phyloP scores from a whole-genome alignment of 2,329 filamentous ascomycete species.

The Xylariaceae sp. region DNA sequence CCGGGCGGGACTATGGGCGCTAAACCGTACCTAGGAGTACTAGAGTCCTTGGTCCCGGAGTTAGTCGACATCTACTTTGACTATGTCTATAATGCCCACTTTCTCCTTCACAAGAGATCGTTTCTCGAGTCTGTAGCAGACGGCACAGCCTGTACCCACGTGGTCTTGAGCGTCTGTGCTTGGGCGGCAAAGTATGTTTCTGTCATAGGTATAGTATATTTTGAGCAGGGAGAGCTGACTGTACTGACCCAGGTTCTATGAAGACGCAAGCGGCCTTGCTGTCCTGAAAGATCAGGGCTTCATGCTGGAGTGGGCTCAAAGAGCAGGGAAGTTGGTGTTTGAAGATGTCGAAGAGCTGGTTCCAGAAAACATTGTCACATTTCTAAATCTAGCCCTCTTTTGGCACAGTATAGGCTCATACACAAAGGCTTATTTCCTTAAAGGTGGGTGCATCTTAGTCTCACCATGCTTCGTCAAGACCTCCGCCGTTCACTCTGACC shows the following conservation, averaged over 20 bases:
- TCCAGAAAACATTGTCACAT: conserved; percentile 9
- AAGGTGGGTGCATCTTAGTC: neutral
- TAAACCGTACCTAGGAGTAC: neutral
- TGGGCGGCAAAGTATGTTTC: conserved; percentile 2
- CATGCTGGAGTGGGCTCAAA: conserved; percentile 10
- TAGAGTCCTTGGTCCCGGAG: conserved; percentile 1
- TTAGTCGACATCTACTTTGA: conserved; percentile 11
- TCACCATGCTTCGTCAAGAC: neutral
- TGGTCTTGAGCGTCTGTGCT: conserved; percentile 1
- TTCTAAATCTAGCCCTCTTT: conserved; percentile 9
- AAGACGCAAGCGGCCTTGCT: neutral
- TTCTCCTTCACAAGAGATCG: conserved; percentile 2
- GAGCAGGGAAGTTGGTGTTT: conserved; percentile 8
- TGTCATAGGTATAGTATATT: neutral
- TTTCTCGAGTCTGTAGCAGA: neutral
- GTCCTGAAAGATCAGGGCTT: neutral
- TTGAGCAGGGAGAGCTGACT: neutral
- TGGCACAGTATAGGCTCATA: conserved; percentile 9
- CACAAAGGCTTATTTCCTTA: neutral
- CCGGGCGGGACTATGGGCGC: neutral
- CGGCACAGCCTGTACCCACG: neutral
- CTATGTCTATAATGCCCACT: neutral
- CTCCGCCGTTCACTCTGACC: neutral
- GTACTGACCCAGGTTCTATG: neutral
- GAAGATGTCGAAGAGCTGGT: conserved; percentile 4